phyloP scores from a whole-genome alignment of 2,329 filamentous ascomycete genomes.

The Sporothrix dimorphospora region DNA sequence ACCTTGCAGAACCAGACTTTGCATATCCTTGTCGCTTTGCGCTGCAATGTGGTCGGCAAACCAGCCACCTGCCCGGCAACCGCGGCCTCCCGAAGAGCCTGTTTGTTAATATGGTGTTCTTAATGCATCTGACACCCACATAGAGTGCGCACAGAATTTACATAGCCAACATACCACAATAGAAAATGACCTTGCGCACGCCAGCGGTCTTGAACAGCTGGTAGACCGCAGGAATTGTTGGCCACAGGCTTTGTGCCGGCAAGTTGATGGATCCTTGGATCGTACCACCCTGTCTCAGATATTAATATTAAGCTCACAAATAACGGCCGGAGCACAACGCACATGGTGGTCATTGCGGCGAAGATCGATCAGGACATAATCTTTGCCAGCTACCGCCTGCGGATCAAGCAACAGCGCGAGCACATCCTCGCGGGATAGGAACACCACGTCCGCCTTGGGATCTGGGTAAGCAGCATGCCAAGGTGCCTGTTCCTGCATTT shows the following conservation, averaged over 20 bases:
- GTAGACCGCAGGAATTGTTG: slow-evolving; percentile 49
- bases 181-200: slow-evolving; percentile 49
- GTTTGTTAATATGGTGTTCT: background rate
- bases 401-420: background rate
- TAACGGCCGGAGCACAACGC: slow-evolving; percentile 21
- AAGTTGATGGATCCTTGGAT: slow-evolving; percentile 58
- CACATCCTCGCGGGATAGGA: slow-evolving; percentile 1
- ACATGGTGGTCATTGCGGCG: slow-evolving; percentile 50
- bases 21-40: slow-evolving; percentile 45
- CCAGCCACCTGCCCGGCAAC: slow-evolving; percentile 58
- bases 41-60: slow-evolving; percentile 56
- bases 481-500: background rate
- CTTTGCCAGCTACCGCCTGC: slow-evolving; percentile 25
- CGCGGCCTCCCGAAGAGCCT: slow-evolving; percentile 60
- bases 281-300: slow-evolving; percentile 52
- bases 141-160: background rate
- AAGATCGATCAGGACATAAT: slow-evolving; percentile 47
- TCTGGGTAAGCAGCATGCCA: slow-evolving; percentile 28
- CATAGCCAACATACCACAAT: slow-evolving; percentile 47
- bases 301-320: slow-evolving; percentile 34
- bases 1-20: slow-evolving; percentile 54
- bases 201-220: slow-evolving; percentile 48
- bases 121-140: background rate
- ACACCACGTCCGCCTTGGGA: slow-evolving; percentile 6
- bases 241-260: slow-evolving; percentile 52